Evolutionary conservation across 495 filamentous ascomycete species (phyloP), one percentile per base, ranked within the genome.

Genomic region (Xylaria curta): DNA sequence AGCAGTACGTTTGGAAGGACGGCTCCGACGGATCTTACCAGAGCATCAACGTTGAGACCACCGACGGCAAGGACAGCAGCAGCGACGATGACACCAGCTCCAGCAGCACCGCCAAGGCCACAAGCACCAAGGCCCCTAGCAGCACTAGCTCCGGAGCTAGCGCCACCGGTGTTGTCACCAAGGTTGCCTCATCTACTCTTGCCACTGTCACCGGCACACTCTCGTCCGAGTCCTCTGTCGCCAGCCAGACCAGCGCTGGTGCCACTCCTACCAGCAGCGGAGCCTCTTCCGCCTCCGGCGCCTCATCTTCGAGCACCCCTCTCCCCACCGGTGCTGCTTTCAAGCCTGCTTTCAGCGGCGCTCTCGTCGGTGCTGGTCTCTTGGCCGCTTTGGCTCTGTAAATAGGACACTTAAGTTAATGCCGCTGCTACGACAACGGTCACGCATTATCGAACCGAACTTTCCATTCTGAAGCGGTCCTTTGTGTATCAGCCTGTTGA

Each of bases 1-100:
- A 82, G 40, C 84, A 88, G 77, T 99, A 99, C 85, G 81, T 81
- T 54, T 99, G 97, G 82, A 82, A 85, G 47, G 90, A 92, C 78
- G 85, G 85, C 63, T 89, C 82, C 72, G 77, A 79, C 51, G 96
- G 96, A 64, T 88, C 84, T 36, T 97, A 90, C 89, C 67, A 90
- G 75, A 94, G 91, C 70, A 98, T 99, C 81, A 84, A 87, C 70
- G 87, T 95, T 17, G 83, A 85, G 68, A 88, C 92, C 46, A 86
- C 89, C n/a, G 92, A 89, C 70, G 84, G 93, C 75, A 90, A 88
- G 78, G 84, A 87, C 3, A 21, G 19, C 17, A 19, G 4, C 9
- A 21, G 33, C 33, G 33, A 13, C 9, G 90, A 88, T 56, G 80
- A 91, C 75, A 89, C 64, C 53, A 49, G 6, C 42, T 66, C 60